Conservation (phyloP, 805 yeast genomes). For the Lipomyces spencermartinsiae region DNA sequence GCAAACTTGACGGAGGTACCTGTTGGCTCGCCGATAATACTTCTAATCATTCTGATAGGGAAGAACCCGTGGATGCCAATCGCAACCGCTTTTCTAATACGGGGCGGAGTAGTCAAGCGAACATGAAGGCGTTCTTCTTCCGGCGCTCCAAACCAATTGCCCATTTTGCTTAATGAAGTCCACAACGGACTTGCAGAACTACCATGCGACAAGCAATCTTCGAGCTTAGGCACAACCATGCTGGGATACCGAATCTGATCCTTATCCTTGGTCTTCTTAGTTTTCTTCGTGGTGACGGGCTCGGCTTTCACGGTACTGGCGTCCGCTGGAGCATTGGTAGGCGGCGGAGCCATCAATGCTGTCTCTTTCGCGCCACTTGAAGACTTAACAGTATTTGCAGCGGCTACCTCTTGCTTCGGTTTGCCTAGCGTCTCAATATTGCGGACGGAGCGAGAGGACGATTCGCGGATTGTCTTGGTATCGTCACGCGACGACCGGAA, state of each 20-base stretch:
- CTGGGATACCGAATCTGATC: conserved; percentile 30
- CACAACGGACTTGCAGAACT: conserved; percentile 16
- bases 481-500: conserved; percentile 16
- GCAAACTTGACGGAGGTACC: conserved; percentile 94
- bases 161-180: conserved; percentile 23
- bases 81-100: conserved; percentile 62
- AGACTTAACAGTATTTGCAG: conserved; percentile 27
- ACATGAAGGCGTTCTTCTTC: conserved; percentile 18
- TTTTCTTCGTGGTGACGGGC: conserved; percentile 20
- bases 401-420: conserved; percentile 9
- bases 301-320: conserved; percentile 14
- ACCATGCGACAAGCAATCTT: conserved; percentile 28
- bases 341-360: conserved; percentile 33
- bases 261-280: conserved; percentile 27
- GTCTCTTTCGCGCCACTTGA: conserved; percentile 34
- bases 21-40: conserved; percentile 92
- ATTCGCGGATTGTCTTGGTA: neutral
- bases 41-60: conserved; percentile 84
- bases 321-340: conserved; percentile 19
- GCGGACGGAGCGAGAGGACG: conserved; percentile 19
- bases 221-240: conserved; percentile 29
- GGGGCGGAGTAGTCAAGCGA: conserved; percentile 25
- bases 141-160: conserved; percentile 16
- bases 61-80: conserved; percentile 97
- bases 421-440: conserved; percentile 31